Evolutionary conservation across 2,329 filamentous ascomycete species (phyloP).

Genomic region (Colletotrichum sp.): DNA sequence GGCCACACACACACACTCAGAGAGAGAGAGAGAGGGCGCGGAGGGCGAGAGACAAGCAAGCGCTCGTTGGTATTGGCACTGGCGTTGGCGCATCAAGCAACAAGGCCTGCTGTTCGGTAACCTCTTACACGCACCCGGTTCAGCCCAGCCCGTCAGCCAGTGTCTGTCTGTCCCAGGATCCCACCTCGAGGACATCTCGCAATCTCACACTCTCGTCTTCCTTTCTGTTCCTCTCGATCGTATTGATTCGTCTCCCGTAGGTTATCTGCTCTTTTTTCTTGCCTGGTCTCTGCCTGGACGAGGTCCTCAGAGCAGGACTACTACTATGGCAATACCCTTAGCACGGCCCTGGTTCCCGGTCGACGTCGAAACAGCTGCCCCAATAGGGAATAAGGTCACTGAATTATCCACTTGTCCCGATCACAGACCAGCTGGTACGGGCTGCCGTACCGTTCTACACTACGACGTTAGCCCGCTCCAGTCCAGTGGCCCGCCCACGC

Average conservation of each 20-base stretch:
- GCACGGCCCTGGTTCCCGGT: neutral
- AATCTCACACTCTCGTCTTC: neutral
- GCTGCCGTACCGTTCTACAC: neutral
- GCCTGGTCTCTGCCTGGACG: neutral
- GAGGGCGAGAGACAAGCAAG: neutral
- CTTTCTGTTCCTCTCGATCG: neutral
- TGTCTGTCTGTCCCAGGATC: neutral
- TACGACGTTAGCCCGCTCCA: neutral
- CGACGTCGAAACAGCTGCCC: constrained; percentile 4
- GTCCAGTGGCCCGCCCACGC: neutral
- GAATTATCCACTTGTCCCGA: neutral
- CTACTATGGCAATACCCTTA: neutral
- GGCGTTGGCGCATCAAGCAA: neutral
- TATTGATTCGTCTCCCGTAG: neutral
- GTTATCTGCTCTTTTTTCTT: neutral
- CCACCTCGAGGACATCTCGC: neutral
- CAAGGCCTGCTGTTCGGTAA: neutral
- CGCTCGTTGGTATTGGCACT: neutral
- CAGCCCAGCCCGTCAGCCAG: neutral
- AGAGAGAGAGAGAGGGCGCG: neutral
- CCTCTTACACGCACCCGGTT: neutral
- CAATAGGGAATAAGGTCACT: constrained; percentile 5
- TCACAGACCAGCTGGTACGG: neutral
- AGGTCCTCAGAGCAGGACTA: neutral
- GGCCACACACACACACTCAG: neutral